These are phyloP conservation scores for Agrostemma githago DNA, from an alignment of 148 eudicot species.

Conservation along the genomic window DNA sequence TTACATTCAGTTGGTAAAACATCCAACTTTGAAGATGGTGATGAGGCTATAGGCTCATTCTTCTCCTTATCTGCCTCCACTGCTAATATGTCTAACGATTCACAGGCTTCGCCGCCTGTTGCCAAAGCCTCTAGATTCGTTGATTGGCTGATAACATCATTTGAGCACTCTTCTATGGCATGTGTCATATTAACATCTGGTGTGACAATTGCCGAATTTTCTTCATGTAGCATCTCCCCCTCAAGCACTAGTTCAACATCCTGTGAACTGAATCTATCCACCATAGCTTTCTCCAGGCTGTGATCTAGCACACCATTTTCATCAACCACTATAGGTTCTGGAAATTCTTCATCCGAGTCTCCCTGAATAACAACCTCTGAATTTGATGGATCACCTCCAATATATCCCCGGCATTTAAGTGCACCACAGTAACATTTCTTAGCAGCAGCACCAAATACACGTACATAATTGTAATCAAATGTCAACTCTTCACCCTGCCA, in stretches of 20 bases:
- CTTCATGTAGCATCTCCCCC: slow-evolving; percentile 21
- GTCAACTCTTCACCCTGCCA: slow-evolving; percentile 93
- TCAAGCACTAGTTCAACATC: slow-evolving; percentile 24
- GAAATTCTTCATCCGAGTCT: slow-evolving; percentile 91
- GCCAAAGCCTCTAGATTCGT: slow-evolving; percentile 22
- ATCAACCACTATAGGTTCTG: slow-evolving; percentile 63
- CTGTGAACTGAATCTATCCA: slow-evolving; percentile 27
- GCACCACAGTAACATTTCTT: slow-evolving; percentile 96
- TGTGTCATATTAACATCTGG: slow-evolving; percentile 17
- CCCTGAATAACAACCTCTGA: slow-evolving; percentile 68
- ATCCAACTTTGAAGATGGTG: slow-evolving; percentile 30
- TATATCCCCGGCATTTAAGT: slow-evolving; percentile 76
- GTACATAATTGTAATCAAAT: slow-evolving; percentile 93
- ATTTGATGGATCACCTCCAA: slow-evolving; percentile 81
- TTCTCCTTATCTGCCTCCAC: slow-evolving; percentile 22
- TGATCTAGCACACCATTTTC: slow-evolving; percentile 50
- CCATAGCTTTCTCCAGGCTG: slow-evolving; percentile 26
- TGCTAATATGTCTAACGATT: slow-evolving; percentile 26
- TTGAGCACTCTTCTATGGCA: slow-evolving; percentile 14
- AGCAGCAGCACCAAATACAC: slow-evolving; percentile 99
- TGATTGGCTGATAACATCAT: slow-evolving; percentile 22
- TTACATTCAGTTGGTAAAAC: slow-evolving; percentile 16
- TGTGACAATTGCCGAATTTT: slow-evolving; percentile 9
- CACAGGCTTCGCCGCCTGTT: slow-evolving; percentile 23
- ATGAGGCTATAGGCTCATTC: slow-evolving; percentile 20